phyloP scores from a whole-genome alignment of 1,284 basidiomycete genomes.

The Cystobasidium pallidum region DNA sequence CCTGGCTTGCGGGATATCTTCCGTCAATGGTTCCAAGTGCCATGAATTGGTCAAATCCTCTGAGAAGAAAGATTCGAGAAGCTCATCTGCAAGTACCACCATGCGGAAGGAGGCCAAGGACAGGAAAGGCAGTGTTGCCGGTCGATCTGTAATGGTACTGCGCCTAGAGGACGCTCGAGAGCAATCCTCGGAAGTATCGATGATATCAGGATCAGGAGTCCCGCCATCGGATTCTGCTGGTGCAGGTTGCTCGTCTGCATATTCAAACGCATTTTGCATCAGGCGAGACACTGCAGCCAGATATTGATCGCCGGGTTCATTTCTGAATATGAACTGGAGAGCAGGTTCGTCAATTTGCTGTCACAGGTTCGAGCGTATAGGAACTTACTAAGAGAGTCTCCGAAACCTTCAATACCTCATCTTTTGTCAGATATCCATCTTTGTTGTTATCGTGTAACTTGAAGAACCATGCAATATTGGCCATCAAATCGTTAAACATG shows the following conservation, averaged over 20 bases:
- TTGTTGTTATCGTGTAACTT: constrained; percentile 94
- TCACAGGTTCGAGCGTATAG: too few relatives aligned
- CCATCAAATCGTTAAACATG: constrained; percentile 96
- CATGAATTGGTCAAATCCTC: constrained; percentile 84
- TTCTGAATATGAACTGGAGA: constrained; percentile 90
- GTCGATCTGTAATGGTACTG: constrained; percentile 37
- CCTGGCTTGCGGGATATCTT: constrained; percentile 63
- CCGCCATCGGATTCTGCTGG: constrained; percentile 21
- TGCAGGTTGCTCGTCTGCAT: constrained; percentile 76
- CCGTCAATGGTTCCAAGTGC: constrained; percentile 70
- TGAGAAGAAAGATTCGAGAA: constrained; percentile 92
- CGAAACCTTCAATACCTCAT: constrained; percentile 87
- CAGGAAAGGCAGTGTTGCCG: constrained; percentile 52
- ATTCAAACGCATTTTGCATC: constrained; percentile 96
- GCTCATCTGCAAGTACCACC: constrained; percentile 92
- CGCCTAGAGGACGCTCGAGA: constrained; percentile 20
- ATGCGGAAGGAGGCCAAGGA: constrained; percentile 78
- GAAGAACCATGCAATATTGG: constrained; percentile 99
- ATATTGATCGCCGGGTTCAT: constrained; percentile 95
- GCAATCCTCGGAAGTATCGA: constrained; percentile 1
- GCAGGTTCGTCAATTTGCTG: background rate
- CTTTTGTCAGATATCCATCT: constrained; percentile 90
- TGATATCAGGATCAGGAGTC: background rate
- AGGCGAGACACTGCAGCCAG: constrained; percentile 92
- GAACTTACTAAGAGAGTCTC: constrained; percentile 82